These are phyloP conservation scores for Backusella australiensis DNA, from an alignment of 192 early-diverging fungal species.

Conservation along the genomic window DNA sequence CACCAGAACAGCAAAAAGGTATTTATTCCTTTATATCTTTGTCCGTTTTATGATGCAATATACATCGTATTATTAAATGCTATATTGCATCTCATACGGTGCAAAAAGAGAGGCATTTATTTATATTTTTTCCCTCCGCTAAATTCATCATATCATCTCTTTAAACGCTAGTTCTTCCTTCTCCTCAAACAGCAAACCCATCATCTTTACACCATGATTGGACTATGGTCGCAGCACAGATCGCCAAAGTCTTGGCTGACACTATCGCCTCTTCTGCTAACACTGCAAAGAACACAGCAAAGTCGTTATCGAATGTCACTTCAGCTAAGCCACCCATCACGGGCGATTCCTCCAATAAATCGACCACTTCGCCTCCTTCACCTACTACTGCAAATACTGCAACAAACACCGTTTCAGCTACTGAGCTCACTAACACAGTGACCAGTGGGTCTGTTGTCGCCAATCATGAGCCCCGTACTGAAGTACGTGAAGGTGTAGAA, in stretches of 20 bases:
- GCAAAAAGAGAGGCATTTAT: not conserved
- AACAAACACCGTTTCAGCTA: not conserved
- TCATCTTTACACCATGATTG: slow-evolving; percentile 13
- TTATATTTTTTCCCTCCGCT: not conserved
- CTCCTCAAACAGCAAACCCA: not conserved
- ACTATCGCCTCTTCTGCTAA: not conserved
- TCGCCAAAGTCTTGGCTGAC: slow-evolving; percentile 12
- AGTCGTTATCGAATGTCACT: not conserved
- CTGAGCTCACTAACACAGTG: not conserved
- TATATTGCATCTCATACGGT: not conserved
- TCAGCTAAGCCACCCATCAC: slow-evolving; percentile 10
- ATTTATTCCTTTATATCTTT: not conserved
- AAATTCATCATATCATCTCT: not conserved
- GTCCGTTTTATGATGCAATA: not conserved
- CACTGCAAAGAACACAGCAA: not conserved
- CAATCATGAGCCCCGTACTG: slow-evolving; percentile 33
- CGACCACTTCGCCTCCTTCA: not conserved
- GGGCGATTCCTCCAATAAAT: not conserved
- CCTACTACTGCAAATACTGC: not conserved
- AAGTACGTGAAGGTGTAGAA: slow-evolving; percentile 50
- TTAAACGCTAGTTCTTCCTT: not conserved
- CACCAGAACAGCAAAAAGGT: slow-evolving; percentile 8
- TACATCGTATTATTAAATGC: not conserved
- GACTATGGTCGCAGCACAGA: slow-evolving; percentile 13
- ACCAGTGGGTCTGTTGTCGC: slow-evolving; percentile 11